Evolutionary conservation across 2,329 filamentous ascomycete genomes (phyloP).

Genomic region (Talaromyces pinophilus): DNA sequence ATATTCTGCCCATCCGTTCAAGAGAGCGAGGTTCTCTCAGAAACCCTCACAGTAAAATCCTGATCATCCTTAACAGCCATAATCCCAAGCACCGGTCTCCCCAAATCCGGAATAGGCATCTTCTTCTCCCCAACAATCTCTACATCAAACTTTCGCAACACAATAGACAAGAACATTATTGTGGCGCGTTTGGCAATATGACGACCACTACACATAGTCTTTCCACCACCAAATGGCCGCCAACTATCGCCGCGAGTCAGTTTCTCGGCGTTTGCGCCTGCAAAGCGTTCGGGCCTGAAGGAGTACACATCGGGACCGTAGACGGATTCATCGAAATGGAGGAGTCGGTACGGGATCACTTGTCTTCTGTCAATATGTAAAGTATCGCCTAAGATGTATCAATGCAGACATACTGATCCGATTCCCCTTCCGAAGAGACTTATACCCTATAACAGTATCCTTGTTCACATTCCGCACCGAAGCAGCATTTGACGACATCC

Average conservation of each 20-base stretch:
- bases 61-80: constrained; percentile 9
- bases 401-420: not conserved
- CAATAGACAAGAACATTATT: constrained; percentile 1
- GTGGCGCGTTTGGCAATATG: constrained; percentile 3
- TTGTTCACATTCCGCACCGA: constrained; percentile 3
- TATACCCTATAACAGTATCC: constrained; percentile 2
- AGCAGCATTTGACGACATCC: constrained; percentile 6
- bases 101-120: not conserved
- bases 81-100: not conserved
- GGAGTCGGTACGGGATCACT: constrained; percentile 7
- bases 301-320: not conserved
- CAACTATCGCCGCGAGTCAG: not conserved
- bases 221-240: constrained; percentile 2
- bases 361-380: not conserved
- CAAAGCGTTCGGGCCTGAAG: constrained; percentile 1
- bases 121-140: not conserved
- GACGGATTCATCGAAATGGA: constrained; percentile 5
- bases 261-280: not conserved
- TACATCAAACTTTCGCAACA: not conserved
- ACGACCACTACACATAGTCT: constrained; percentile 8
- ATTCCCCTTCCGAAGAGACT: not conserved
- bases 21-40: not conserved
- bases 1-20: not conserved
- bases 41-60: constrained; percentile 3
- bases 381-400: not conserved